Percentiles rank a stretch among this genome's conserved stretches.
phyloP scores from a whole-genome alignment of 306 rosid genomes.

The Fragaria iinumae region DNA sequence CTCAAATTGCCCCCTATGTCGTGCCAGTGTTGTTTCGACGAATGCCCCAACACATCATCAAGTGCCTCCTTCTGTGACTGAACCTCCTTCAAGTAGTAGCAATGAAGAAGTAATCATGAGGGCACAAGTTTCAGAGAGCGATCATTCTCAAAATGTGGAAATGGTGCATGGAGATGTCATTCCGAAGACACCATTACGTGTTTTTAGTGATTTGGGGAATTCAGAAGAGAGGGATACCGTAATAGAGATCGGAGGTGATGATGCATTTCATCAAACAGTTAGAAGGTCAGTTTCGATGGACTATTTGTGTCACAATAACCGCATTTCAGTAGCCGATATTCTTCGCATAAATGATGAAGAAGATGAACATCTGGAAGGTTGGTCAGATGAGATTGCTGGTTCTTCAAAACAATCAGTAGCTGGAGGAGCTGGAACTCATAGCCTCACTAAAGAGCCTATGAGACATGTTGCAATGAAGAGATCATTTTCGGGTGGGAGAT shows the following conservation, averaged over 20 bases:
- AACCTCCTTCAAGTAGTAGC: conserved; percentile 29
- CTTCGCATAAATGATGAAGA: conserved; percentile 43
- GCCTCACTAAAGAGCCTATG: conserved; percentile 44
- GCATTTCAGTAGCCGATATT: conserved; percentile 45
- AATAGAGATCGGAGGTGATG: conserved; percentile 66
- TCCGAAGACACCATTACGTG: conserved; percentile 49
- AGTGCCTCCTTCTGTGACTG: conserved; percentile 14
- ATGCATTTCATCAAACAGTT: conserved; percentile 40
- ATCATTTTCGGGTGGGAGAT: conserved; percentile 81
- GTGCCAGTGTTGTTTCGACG: conserved; percentile 54
- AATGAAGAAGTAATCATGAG: neutral
- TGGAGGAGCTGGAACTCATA: conserved; percentile 51
- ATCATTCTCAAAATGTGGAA: conserved; percentile 36
- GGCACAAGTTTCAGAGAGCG: conserved; percentile 28
- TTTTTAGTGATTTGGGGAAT: conserved; percentile 60
- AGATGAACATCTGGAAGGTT: conserved; percentile 33
- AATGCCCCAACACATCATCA: conserved; percentile 31
- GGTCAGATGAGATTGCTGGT: conserved; percentile 33
- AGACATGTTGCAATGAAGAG: conserved; percentile 85
- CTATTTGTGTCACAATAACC: conserved; percentile 39
- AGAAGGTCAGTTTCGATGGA: conserved; percentile 87
- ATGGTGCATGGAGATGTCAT: conserved; percentile 2
- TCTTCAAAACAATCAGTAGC: conserved; percentile 53
- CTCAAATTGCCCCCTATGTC: conserved; percentile 88
- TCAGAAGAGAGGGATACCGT: conserved; percentile 53